phyloP scores from a whole-genome alignment of 768 basidiomycete genomes.

The Russula dissimulans region DNA sequence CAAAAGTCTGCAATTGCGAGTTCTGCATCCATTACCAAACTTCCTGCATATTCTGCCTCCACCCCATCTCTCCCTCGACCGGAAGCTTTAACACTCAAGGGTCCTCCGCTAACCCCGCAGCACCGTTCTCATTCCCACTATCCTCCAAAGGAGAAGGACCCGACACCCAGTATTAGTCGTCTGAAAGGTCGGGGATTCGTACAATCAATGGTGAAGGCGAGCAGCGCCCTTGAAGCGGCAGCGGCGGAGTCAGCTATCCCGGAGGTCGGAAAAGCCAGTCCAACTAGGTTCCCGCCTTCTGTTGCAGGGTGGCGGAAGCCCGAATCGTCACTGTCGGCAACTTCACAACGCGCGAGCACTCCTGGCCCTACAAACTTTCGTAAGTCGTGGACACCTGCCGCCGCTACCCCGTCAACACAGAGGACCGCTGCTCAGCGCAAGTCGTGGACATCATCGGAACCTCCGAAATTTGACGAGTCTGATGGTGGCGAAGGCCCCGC shows the following conservation, averaged over 20 bases:
- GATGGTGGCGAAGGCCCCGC: not conserved
- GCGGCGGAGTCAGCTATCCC: constrained; percentile 28
- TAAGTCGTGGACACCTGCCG: constrained; percentile 14
- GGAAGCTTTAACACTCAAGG: constrained; percentile 41
- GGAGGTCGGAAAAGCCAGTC: constrained; percentile 2
- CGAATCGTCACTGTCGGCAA: not conserved
- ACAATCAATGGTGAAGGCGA: constrained; percentile 70
- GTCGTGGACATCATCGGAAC: constrained; percentile 8
- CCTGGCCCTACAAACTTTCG: not conserved
- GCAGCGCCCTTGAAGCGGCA: constrained; percentile 38
- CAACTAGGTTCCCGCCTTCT: constrained; percentile 2
- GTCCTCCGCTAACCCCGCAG: constrained; percentile 35
- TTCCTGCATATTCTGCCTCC: constrained; percentile 21
- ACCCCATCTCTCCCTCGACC: constrained; percentile 41
- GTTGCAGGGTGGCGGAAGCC: constrained; percentile 15
- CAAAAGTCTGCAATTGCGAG: constrained; percentile 23
- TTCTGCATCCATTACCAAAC: not conserved
- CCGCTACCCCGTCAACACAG: not conserved
- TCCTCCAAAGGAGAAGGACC: constrained; percentile 50
- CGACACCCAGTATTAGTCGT: constrained; percentile 73
- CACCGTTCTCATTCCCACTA: constrained; percentile 54
- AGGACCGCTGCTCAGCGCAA: constrained; percentile 3
- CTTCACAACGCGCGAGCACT: not conserved
- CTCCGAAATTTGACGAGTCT: not conserved
- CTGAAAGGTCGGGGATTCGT: constrained; percentile 83